phyloP scores from a whole-genome alignment of 1,284 basidiomycete species.

The Pseudozyma pruni region DNA sequence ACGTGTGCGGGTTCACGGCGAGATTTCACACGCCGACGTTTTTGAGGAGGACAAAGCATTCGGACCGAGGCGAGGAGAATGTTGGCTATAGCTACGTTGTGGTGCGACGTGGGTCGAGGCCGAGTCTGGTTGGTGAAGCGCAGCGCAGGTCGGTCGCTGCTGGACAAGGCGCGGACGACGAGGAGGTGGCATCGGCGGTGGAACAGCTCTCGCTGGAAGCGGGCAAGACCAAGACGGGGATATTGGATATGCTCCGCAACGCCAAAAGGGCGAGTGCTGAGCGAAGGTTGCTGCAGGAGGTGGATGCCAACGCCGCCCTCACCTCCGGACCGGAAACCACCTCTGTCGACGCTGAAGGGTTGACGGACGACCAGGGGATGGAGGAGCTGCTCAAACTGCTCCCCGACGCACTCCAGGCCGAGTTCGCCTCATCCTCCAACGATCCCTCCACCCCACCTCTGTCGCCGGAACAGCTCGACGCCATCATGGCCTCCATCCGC shows the following conservation, averaged over 20 bases:
- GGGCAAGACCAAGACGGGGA: constrained; percentile 41
- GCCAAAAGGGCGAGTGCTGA: constrained; percentile 18
- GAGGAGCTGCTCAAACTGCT: constrained; percentile 44
- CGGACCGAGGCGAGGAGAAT: constrained; percentile 83
- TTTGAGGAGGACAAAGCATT: constrained; percentile 86
- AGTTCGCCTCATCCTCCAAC: constrained; percentile 8
- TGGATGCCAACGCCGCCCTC: constrained; percentile 13
- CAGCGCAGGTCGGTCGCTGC: constrained; percentile 6
- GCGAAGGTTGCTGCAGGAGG: constrained; percentile 29
- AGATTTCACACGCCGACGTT: constrained; percentile 86
- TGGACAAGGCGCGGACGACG: neutral
- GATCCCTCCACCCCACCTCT: constrained; percentile 1
- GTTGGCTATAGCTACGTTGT: constrained; percentile 90
- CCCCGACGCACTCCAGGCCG: constrained; percentile 38
- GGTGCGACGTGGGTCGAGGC: constrained; percentile 81
- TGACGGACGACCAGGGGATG: constrained; percentile 37
- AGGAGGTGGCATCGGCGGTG: neutral
- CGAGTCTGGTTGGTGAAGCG: constrained; percentile 54
- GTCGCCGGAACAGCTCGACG: constrained; percentile 35
- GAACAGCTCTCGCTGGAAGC: constrained; percentile 22
- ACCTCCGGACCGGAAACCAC: neutral
- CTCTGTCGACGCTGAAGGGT: neutral
- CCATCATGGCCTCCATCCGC: constrained; percentile 35
- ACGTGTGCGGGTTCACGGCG: constrained; percentile 85
- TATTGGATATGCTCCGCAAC: constrained; percentile 51